Conservation (phyloP, 73 alveolate species). For the Paraurostyla sp. region DNA sequence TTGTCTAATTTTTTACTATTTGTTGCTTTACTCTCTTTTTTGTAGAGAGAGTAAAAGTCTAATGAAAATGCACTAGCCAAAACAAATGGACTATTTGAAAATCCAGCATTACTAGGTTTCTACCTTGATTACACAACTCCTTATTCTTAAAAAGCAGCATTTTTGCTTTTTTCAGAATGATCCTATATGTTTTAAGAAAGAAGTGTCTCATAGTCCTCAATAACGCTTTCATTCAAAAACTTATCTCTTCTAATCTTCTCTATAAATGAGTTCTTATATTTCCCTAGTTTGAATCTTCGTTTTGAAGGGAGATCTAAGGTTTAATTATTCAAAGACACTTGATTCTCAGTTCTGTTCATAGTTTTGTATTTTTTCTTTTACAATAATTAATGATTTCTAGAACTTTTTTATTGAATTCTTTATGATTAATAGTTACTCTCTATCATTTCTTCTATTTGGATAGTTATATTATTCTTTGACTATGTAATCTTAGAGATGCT, state of each 20-base stretch:
- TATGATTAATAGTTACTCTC: no score
- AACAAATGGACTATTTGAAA: not conserved
- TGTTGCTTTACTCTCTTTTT: not conserved
- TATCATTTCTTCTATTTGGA: no score
- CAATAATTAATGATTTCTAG: no score
- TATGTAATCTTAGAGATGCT: no score
- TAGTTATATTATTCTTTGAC: no score
- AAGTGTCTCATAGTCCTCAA: not conserved
- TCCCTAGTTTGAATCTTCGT: no score
- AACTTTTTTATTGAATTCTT: no score
- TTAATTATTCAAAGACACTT: no score
- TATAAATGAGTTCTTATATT: not conserved
- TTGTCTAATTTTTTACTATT: no score
- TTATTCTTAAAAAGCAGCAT: not conserved
- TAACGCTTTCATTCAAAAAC: not conserved
- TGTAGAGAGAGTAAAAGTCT: not conserved
- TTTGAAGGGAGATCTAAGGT: no score
- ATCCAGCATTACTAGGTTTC: not conserved
- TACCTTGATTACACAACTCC: not conserved
- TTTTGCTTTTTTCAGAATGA: not conserved
- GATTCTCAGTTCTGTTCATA: no score
- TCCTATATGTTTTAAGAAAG: not conserved
- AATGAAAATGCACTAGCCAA: slow-evolving; percentile 7
- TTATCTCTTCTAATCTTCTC: not conserved
- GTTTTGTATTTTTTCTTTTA: no score